phyloP scores from a whole-genome alignment of 208 protist genomes.

The Trypanosoma platydactyli region DNA sequence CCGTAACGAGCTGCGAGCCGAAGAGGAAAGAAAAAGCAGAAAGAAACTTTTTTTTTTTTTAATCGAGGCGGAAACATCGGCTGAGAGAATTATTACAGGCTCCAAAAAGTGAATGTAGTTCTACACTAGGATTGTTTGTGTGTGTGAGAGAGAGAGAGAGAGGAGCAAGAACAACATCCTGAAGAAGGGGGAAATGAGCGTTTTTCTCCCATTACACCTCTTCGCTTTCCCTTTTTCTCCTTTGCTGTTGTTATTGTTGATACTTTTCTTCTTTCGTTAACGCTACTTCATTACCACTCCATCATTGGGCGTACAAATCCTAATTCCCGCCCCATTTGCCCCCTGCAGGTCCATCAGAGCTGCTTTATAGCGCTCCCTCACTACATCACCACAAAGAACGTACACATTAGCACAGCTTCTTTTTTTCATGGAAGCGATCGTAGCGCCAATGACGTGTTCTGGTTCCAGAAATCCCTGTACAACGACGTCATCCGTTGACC shows the following conservation, averaged over 20 bases:
- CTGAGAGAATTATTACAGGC: too few relatives aligned
- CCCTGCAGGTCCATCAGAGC: conserved; percentile 17
- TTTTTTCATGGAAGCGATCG: conserved; percentile 19
- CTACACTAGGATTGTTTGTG: too few relatives aligned
- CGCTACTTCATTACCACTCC: conserved; percentile 17
- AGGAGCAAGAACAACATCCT: too few relatives aligned
- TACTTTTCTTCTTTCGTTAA: background rate
- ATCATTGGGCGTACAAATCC: conserved; percentile 11
- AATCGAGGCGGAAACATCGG: too few relatives aligned
- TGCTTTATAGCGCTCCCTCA: conserved; percentile 16
- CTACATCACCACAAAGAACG: conserved; percentile 24
- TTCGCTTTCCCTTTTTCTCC: too few relatives aligned
- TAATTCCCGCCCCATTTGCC: conserved; percentile 3
- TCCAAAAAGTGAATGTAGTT: too few relatives aligned
- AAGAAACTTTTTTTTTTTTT: too few relatives aligned
- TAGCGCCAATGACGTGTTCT: conserved; percentile 30
- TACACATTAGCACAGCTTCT: conserved; percentile 13
- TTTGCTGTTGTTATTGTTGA: background rate
- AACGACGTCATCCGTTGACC: conserved; percentile 28
- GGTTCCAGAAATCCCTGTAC: conserved; percentile 29
- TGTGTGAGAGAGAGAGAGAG: too few relatives aligned
- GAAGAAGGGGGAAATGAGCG: too few relatives aligned
- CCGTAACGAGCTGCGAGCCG: too few relatives aligned
- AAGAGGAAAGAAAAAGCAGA: too few relatives aligned
- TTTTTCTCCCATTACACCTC: too few relatives aligned